Base-by-base conservation (phyloP, 331 rosid genomes). In the Quercus phellos region DNA sequence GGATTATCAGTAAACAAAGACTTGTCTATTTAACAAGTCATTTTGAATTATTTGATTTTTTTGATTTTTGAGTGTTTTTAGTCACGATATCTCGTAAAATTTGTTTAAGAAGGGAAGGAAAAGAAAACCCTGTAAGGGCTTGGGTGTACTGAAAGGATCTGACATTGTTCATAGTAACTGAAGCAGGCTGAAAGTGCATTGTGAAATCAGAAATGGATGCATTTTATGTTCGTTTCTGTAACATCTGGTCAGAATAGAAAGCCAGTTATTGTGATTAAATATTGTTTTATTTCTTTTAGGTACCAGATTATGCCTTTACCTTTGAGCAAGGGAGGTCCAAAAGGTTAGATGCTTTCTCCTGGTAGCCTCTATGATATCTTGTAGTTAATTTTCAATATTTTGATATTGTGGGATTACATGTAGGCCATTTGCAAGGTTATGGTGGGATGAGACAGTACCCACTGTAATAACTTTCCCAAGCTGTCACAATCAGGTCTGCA, bases 381-480 rank as follows among this genome's bases (percentile, higher is more conserved):
- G 51, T 29, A 60, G 46, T 13, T 68, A 53, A 26, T 46, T 56
- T 79, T 18, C 56, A 4, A 46, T 68, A 6, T 77, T 10, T 30
- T 78, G 71, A 26, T 78, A 34, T 16, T 11, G 17, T 74, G 5
- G 34, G 10, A 53, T 2, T 77, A 54, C 76, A 51, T 81, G 6
- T 55, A 92, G 97, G 74, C 98, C 98, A 1, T 94, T 90, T 87
- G 94, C 86, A 21, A 89, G 98, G 58, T 72, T 94, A 55, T 94
- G 98, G 98, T 94, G 98, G 97, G 98, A 94, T 70, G 98, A 92
- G 83, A 94, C 98, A 16, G 90, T 94, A 74, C 87, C 98, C 51
- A 94, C 97, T 3, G 98, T 94, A 11, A 77, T 94, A 55, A 94
- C 97, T 0, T 70, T 84, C 79, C 90, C 97, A 21, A 87, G 83